A percentile compares a stretch with the other conserved stretches of the same genome.
phyloP scores from a whole-genome alignment of 768 basidiomycete genomes.

The Auriscalpium vulgare region DNA sequence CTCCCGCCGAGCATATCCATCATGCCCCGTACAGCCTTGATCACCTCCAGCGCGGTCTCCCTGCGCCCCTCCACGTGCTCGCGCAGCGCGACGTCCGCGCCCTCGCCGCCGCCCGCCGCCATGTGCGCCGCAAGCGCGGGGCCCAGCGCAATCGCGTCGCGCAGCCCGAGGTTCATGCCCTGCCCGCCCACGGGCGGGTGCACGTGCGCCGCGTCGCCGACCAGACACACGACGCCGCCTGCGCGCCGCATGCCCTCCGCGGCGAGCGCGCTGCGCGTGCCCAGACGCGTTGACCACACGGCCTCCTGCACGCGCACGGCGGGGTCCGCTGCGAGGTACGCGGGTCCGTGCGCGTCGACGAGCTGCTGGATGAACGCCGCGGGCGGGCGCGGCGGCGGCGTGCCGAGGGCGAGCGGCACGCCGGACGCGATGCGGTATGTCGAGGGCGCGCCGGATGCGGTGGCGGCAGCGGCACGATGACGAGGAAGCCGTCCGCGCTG shows the following conservation, averaged over 20 bases:
- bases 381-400: neutral
- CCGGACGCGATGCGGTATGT: neutral
- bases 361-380: neutral
- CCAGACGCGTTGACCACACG: neutral
- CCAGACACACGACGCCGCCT: conserved; percentile 15
- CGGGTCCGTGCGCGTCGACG: neutral
- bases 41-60: neutral
- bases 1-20: neutral
- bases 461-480: neutral
- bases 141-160: conserved; percentile 19
- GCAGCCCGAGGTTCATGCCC: conserved; percentile 24
- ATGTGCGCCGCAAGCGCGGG: conserved; percentile 15
- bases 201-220: conserved; percentile 22
- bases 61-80: neutral
- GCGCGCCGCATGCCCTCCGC: neutral
- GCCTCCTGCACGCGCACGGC: neutral
- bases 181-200: conserved; percentile 22
- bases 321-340: neutral
- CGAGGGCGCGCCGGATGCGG: neutral
- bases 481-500: neutral
- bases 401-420: neutral
- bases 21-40: neutral
- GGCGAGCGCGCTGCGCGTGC: neutral
- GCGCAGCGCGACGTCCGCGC: neutral
- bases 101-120: neutral